phyloP scores from a whole-genome alignment of 2,329 filamentous ascomycete species.

The Phyllosticta citribraziliensis region DNA sequence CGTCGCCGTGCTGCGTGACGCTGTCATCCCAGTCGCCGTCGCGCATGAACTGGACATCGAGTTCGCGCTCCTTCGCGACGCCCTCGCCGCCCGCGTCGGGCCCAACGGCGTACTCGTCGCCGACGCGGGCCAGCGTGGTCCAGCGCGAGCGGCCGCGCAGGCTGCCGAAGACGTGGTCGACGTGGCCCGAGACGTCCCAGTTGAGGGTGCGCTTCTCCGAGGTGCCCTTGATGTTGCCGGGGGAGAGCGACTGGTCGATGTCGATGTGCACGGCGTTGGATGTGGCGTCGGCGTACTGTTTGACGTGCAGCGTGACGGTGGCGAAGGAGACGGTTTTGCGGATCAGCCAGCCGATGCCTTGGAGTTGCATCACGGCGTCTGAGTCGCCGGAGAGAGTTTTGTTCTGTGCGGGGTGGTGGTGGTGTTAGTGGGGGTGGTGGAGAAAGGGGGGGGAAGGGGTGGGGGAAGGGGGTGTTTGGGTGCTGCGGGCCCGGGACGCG shows the following conservation, averaged over 20 bases:
- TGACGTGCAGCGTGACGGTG: constrained; percentile 56
- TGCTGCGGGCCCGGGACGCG: neutral
- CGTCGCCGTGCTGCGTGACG: constrained; percentile 17
- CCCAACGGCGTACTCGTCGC: neutral
- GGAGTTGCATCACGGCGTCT: constrained; percentile 58
- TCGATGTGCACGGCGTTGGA: constrained; percentile 42
- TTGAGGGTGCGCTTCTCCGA: constrained; percentile 49
- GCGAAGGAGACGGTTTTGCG: constrained; percentile 64
- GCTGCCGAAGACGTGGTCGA: constrained; percentile 70
- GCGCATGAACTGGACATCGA: neutral
- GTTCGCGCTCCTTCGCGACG: neutral
- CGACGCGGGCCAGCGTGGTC: constrained; percentile 20
- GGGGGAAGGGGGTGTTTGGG: neutral
- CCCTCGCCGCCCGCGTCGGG: constrained; percentile 5
- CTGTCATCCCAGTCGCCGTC: constrained; percentile 20
- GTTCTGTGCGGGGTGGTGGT: constrained; percentile 46
- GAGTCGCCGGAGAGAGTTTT: constrained; percentile 59
- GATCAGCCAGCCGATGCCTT: constrained; percentile 49
- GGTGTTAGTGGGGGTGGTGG: neutral
- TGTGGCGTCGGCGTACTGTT: constrained; percentile 33
- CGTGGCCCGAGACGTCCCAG: constrained; percentile 53
- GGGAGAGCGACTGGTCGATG: constrained; percentile 56
- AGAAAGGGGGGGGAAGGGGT: neutral
- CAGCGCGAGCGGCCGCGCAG: constrained; percentile 53
- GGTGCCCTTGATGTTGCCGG: constrained; percentile 61